Conservation (phyloP, 805 yeast species). For the Geotrichum ghanense region DNA sequence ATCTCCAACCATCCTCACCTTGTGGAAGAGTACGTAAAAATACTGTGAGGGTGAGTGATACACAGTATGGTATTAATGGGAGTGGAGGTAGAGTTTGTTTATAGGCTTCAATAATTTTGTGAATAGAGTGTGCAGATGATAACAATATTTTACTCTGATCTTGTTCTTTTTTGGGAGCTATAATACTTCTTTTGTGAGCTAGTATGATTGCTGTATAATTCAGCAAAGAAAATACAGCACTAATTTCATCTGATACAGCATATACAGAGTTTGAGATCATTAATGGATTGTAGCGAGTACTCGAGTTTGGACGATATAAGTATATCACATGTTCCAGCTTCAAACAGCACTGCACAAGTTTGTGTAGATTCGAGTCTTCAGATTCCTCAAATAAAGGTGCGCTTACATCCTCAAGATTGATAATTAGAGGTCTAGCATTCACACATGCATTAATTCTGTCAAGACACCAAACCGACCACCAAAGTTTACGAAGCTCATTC, state of each 20-base stretch:
- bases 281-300: background rate
- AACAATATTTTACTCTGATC: slow-evolving; percentile 5
- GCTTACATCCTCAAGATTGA: slow-evolving; percentile 31
- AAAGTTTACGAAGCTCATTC: slow-evolving; percentile 21
- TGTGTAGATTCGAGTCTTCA: slow-evolving; percentile 22
- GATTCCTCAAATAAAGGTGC: slow-evolving; percentile 19
- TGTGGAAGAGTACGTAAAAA: slow-evolving; percentile 24
- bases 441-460: slow-evolving; percentile 30
- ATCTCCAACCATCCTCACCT: slow-evolving; percentile 19
- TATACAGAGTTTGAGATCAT: slow-evolving; percentile 2
- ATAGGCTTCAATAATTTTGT: slow-evolving; percentile 17
- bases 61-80: slow-evolving; percentile 26
- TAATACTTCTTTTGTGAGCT: slow-evolving; percentile 23
- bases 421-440: slow-evolving; percentile 30
- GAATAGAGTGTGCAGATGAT: slow-evolving; percentile 20
- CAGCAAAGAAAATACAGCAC: slow-evolving; percentile 19
- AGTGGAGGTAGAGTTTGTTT: slow-evolving; percentile 21
- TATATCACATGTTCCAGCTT: slow-evolving; percentile 29
- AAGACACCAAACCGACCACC: slow-evolving; percentile 33
- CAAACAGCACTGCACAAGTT: slow-evolving; percentile 24
- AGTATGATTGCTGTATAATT: slow-evolving; percentile 23
- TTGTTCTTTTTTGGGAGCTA: slow-evolving; percentile 3
- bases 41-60: slow-evolving; percentile 27
- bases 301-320: slow-evolving; percentile 27
- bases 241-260: slow-evolving; percentile 13